Base-by-base conservation (phyloP, 2,329 filamentous ascomycete species). In the Paecilomyces dactylethromorphus region DNA sequence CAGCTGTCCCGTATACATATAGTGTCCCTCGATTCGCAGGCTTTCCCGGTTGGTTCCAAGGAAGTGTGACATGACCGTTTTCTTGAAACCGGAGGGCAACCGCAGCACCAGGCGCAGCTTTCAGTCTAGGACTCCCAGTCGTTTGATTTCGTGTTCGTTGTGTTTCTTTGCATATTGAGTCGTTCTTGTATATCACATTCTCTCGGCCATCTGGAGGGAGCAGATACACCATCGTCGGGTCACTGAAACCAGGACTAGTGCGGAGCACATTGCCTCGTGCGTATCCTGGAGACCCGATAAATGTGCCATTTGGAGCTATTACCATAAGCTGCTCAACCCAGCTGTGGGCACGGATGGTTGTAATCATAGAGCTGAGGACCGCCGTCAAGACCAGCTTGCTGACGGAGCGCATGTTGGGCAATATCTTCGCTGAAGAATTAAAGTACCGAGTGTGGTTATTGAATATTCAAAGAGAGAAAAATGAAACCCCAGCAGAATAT, bases 301-400 rank as follows among this genome's bases (percentile, higher is more conserved):
- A 91, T 33, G 85, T 85, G 57, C 92, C 92, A 66, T 91, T 89
- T 29, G 84, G 72, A 56, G 86, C 84, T 71, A 97, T 86, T 59
- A 86, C 84, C 62, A 81, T 84, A 55, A 93, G 79, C 67, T 87
- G 80, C 75, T 97, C 92, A 54, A 93, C 82, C 92, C 92, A 97
- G 18, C 86, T 88, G 75, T 97, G 93, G 35, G 85, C 87, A 29
- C 62, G 59, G 22, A 68, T 64, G 29, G 69, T 62, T 6, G 70
- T 59, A 26, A 62, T 54, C 22, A 76, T 62, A 33, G 70, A 59
- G 53, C 66, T 61, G 49, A 76, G 57, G 32, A 70, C 56, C 29
- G 60, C 59, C 55, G 54, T 58, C 58, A 59, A 51, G 52, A 32
- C 52, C 18, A 50, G 24, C 15, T 35, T 56, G 21, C 58, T 61